Base-by-base conservation (phyloP, 768 basidiomycete genomes). In the Rhizopogon salebrosus region DNA sequence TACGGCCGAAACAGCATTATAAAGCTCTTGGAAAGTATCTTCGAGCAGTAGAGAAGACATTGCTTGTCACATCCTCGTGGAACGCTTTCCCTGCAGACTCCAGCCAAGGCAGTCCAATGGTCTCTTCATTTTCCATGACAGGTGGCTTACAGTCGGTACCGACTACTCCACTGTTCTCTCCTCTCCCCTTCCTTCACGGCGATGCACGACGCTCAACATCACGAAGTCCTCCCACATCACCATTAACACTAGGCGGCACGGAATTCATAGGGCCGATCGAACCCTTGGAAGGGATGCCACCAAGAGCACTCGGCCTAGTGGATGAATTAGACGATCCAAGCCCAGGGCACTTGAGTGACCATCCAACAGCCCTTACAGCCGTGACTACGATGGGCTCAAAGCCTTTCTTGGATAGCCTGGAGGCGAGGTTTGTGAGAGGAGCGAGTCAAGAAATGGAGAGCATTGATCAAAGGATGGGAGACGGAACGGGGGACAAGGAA, bases 251-350 rank as follows among this genome's bases (percentile, higher is more conserved):
- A 31, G 66, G 74, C 1, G 70, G 62, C 22, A 63, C 71, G 22
- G 72, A 70, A 18, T 55, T 66, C 20, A 57, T 64, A 3, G 65
- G 68, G 13, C 60, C 57, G 16, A 62, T 70, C n/a, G 75, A 73
- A 51, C 57, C 71, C 35, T 50, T 71, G 34, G 69, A 67, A 49
- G 62, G 61, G 6, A 60, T 69, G 8, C 64, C 67, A 34, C 70
- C 73, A 9, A 80, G 79, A 62, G 83, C 73, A 4, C 70, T 92
- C 6, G 89, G 91, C 0, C 73, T 92, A 16, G 91, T 93, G 26
- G 90, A 93, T 58, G 89, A 92, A 67, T 70, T 92, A 58, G 91
- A 92, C 60, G 87, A 92, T 67, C 89, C 90, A 3, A 74, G 80
- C 48, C 90, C 90, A 13, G 90, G 89, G 20, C 90, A 92, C 66